Percentiles rank a stretch among this genome's conserved stretches.
These are phyloP conservation scores for Fistulinella cinereoalba DNA, from an alignment of 1,284 basidiomycete genomes.

Conservation along the genomic window DNA sequence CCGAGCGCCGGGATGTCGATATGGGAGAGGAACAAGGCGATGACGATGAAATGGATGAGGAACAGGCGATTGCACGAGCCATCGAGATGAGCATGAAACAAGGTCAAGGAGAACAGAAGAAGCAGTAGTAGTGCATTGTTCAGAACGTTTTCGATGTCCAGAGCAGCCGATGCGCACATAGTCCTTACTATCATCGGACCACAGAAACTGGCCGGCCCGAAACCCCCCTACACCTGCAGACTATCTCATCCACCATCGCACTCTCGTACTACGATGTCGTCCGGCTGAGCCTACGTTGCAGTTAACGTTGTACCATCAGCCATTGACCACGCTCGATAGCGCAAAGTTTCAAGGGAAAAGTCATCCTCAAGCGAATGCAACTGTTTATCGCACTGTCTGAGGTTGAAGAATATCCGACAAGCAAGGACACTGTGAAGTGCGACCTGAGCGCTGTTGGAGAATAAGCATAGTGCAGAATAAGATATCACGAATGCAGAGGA, in stretches of 20 bases:
- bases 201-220: too few relatives aligned
- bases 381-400: conserved; percentile 18
- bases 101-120: conserved; percentile 39
- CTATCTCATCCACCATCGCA: too few relatives aligned
- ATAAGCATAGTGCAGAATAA: conserved; percentile 13
- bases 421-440: conserved; percentile 29
- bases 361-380: background rate
- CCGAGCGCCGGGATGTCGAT: conserved; percentile 45
- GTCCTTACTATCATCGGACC: too few relatives aligned
- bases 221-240: too few relatives aligned
- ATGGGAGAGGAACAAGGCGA: conserved; percentile 37
- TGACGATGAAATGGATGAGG: conserved; percentile 51
- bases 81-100: conserved; percentile 59
- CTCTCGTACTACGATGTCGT: too few relatives aligned
- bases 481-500: background rate
- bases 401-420: conserved; percentile 32
- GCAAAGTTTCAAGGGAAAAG: conserved; percentile 10
- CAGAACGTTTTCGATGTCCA: too few relatives aligned
- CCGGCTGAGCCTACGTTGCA: too few relatives aligned
- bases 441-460: conserved; percentile 29
- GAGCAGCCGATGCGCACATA: too few relatives aligned
- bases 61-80: conserved; percentile 54
- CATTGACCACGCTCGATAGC: background rate
- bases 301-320: conserved; percentile 1
- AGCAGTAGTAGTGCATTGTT: conserved; percentile 19